Conservation (phyloP, 2,329 filamentous ascomycete species). For the Fusarium metavorans region DNA sequence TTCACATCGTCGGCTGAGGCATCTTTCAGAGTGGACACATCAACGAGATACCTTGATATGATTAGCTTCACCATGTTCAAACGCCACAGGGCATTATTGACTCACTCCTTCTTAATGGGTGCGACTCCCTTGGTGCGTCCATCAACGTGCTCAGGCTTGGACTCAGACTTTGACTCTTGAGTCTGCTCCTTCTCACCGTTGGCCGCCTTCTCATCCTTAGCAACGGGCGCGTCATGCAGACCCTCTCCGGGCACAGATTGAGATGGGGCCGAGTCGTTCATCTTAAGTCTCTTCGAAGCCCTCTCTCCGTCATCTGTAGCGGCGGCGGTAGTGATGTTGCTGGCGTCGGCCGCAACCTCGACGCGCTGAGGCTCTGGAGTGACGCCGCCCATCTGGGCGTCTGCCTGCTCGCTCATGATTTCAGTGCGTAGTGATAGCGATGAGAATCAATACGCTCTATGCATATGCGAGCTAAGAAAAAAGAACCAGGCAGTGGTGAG, state of each 20-base stretch:
- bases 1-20: constrained; percentile 42
- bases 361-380: constrained; percentile 29
- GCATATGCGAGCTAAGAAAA: not conserved
- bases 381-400: constrained; percentile 39
- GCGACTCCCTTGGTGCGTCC: constrained; percentile 69
- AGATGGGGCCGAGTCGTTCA: constrained; percentile 51
- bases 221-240: constrained; percentile 34
- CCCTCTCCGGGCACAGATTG: constrained; percentile 31
- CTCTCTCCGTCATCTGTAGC: constrained; percentile 49
- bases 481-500: not conserved
- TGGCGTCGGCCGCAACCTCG: constrained; percentile 29
- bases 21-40: constrained; percentile 46
- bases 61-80: not conserved
- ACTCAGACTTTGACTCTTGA: constrained; percentile 12
- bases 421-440: not conserved
- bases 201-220: constrained; percentile 22
- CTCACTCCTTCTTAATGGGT: constrained; percentile 79
- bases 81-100: constrained; percentile 7
- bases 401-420: constrained; percentile 45
- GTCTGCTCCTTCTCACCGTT: constrained; percentile 32
- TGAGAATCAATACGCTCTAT: not conserved
- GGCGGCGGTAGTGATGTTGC: constrained; percentile 13
- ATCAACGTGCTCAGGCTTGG: constrained; percentile 34
- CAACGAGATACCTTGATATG: constrained; percentile 57
- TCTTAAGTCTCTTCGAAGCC: constrained; percentile 70